phyloP scores from a whole-genome alignment of 176 grass and related monocot genomes.

The Cymbopogon citratus region DNA sequence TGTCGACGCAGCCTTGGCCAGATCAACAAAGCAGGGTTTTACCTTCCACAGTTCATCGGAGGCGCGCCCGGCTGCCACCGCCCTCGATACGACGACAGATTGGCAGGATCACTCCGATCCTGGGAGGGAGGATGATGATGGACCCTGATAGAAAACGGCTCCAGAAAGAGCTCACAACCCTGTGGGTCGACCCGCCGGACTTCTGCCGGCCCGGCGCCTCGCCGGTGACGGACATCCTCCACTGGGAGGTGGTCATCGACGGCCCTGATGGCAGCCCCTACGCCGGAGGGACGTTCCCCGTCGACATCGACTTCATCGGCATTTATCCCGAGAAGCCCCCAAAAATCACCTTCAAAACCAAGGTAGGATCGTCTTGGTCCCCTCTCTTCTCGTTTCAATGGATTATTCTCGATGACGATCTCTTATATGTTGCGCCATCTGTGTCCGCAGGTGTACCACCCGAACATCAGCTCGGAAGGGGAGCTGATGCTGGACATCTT shows the following conservation, averaged over 20 bases:
- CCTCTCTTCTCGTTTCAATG: background rate
- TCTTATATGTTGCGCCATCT: background rate
- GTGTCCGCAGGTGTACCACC: background rate
- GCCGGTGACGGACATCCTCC: slow-evolving; percentile 22
- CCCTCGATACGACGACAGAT: background rate
- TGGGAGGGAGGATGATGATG: background rate
- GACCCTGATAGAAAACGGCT: background rate
- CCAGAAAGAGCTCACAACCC: background rate
- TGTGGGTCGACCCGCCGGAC: slow-evolving; percentile 14
- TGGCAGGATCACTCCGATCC: background rate
- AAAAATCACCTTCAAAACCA: slow-evolving; percentile 37
- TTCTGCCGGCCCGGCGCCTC: slow-evolving; percentile 21
- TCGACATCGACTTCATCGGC: background rate
- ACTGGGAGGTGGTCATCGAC: slow-evolving; percentile 37
- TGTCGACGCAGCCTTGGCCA: background rate
- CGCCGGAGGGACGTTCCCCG: slow-evolving; percentile 31
- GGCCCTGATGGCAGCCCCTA: slow-evolving; percentile 34
- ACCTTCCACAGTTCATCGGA: background rate
- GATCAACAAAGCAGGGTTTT: background rate
- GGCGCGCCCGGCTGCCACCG: no score
- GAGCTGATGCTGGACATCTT: slow-evolving; percentile 9
- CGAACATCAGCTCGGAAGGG: background rate
- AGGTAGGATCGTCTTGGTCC: background rate
- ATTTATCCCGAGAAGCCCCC: background rate
- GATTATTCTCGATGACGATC: background rate